phyloP scores from a whole-genome alignment of 495 filamentous ascomycete genomes.

The Astrothelium subdiscretum region DNA sequence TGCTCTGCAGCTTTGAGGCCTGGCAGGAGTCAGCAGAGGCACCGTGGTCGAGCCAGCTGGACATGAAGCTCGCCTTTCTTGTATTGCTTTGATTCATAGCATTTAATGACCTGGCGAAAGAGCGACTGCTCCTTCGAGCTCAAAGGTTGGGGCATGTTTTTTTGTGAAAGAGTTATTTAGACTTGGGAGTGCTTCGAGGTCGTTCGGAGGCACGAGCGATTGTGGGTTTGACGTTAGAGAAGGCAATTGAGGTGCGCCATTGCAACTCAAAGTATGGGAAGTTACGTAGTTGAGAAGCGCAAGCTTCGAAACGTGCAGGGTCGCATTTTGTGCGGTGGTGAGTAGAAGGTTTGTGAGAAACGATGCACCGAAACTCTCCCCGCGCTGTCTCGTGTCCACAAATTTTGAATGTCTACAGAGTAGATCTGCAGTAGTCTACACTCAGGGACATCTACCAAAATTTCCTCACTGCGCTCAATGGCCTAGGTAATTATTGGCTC shows the following conservation, averaged over 20 bases:
- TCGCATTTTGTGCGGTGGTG: not conserved
- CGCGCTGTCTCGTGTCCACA: not conserved
- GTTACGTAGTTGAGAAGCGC: not conserved
- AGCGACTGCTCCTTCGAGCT: slow-evolving; percentile 82
- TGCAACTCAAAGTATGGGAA: not conserved
- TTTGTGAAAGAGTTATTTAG: not conserved
- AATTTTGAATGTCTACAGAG: not conserved
- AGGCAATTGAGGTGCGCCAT: not conserved
- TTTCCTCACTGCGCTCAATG: too few species aligned
- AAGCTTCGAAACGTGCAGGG: slow-evolving; percentile 1
- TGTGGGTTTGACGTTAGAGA: not conserved
- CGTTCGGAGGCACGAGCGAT: not conserved
- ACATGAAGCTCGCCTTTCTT: slow-evolving; percentile 57
- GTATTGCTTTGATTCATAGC: slow-evolving; percentile 97
- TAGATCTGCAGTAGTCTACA: too few species aligned
- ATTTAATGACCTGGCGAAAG: slow-evolving; percentile 85
- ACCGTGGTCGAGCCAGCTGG: not conserved
- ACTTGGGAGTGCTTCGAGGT: not conserved
- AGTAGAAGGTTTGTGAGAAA: not conserved
- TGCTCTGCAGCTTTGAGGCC: slow-evolving; percentile 88
- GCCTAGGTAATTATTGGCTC: too few species aligned
- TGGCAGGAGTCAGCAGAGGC: slow-evolving; percentile 19
- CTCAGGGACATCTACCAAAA: too few species aligned
- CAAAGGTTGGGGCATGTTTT: slow-evolving; percentile 66
- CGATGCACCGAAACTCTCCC: slow-evolving; percentile 1